Base-by-base conservation (phyloP, 2,329 filamentous ascomycete species). In the Rutstroemia sp. region DNA sequence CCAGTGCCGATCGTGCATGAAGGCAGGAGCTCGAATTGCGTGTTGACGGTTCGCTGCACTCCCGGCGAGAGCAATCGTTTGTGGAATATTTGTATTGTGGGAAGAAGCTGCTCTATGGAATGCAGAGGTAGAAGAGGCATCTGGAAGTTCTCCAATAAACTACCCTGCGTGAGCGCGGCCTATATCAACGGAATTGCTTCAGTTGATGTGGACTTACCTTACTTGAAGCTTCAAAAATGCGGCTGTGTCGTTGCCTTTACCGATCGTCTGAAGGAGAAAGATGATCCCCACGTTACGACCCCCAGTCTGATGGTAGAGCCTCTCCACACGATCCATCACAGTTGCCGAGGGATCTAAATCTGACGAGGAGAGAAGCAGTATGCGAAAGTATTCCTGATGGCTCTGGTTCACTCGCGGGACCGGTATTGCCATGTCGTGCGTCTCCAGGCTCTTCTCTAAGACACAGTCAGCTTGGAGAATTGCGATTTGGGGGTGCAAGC, bases 201-300 rank as follows among this genome's bases (percentile, higher is more conserved):
- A 12, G 30, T 4, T 10, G 10, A 34, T 19, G n/a, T 34, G 14
- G 47, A 2, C 25, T 9, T 59, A 70, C 69, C 59, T 66, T 30
- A 61, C 54, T 59, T 70, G 69, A 8, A 70, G 60, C 39, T 63
- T 52, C 62, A 70, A 64, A 48, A 63, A 67, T 14, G 53, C 54
- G 14, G 59, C 52, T 9, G 60, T 64, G 9, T 65, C 64, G 61
- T 65, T 65, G 9, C 48, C 54, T 16, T 48, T 46, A 8, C 57
- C 41, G 23, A 21, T 12, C 19, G 59, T 60, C 48, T 63, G 60
- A 4, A 71, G 58, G 6, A 71, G 59, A 44, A 70, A 70, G 8
- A 70, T 44, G 23, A 71, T 65, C 5, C 66, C 68, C 25, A 69
- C 58, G 42, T 66, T 55, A 7, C 56, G 57, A n/a, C 65, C 67